Evolutionary conservation across 768 basidiomycete species (phyloP), one percentile per base, ranked within the genome.

Genomic region (Calvatia gigantea): DNA sequence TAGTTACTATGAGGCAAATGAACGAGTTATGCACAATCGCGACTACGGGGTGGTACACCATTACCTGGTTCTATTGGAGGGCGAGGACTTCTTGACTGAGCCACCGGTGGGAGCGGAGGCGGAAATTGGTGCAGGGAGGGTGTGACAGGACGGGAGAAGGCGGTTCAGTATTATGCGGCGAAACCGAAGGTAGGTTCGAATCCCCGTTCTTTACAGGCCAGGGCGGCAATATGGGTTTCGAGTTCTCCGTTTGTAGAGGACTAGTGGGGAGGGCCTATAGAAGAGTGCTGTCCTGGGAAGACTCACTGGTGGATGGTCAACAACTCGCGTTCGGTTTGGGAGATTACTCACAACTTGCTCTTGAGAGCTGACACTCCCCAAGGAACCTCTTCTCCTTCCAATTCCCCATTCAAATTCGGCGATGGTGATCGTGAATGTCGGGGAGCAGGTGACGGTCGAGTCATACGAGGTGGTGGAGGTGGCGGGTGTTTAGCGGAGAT

Each of bases 391-490:
- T 47, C 15, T 25, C 63, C 63, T 47, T 59, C 62, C 17, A 41
- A 25, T 23, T 60, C 48, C 38, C 38, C 42, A 38, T 48, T 28
- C 31, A 39, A 25, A 47, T 54, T 14, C 38, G 78, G 73, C 2
- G 75, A 75, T 2, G 74, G 67, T 3, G 72, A 61, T 29, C 78
- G 74, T 1, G 75, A 75, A 1, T 71, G 70, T 23, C 64, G 63
- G 5, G 72, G 67, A 25, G 54, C 48, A n/a, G 74, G 69, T 1
- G 66, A 58, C 2, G 68, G 51, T 44, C 70, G 77, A 65, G 54
- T 60, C 37, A 56, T 67, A 54, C 65, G 68, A 44, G 76, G 67
- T n/a, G 82, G 81, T 1, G 86, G 86, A 0, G 81, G 82, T 0
- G 85, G 85, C 2, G 78, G 75, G 47, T 82, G 77, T 58, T 76